Base-by-base conservation (phyloP, 108 stramenopile species). In the Asterionellopsis glacialis region DNA sequence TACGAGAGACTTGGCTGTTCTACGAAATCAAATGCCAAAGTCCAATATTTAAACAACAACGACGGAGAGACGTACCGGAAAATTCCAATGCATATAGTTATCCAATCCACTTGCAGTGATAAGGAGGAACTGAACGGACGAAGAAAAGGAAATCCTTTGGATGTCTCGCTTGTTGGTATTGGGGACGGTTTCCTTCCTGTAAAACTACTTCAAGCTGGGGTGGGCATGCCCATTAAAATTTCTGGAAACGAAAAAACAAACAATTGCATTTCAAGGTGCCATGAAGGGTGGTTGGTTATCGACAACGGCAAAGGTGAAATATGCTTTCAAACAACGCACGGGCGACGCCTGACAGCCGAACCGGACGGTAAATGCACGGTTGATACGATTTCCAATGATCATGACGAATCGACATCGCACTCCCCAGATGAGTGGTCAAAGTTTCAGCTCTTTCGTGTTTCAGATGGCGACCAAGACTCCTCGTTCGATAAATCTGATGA, bases 21-120 rank as follows among this genome's bases (percentile, higher is more conserved):
- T 21, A 63, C 80, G 21, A 76, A 68, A 42, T 55, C 68, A 27
- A 55, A 67, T 13, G 75, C 74, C 13, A 79, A 74, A 55, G 55
- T 77, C 15, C 70, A 74, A 19, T 84, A 77, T 48, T 56, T 88
- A 40, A 82, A 80, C 49, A 81, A 84, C 50, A 84, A 84, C 54
- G 86, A 88, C 57, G 70, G 70, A 23, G 72, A 74, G 18, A 80
- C 68, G 0, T 88, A 84, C 49, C 75, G 83, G 10, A 88, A 77
- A 60, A 51, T 88, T 19, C 78, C 81, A 0, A 88, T 88, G 86
- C 64, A 66, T 25, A 72, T 82, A 9, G 47, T 21, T 9, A 16
- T 48, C 21, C 47, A 21, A 21, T 21, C 47, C 5, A 48, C 2
- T 21, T 5, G 5, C 6, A 21, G 9, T 9, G 9, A 21, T 48